A percentile compares a stretch with the other conserved stretches of the same genome.
phyloP scores from a whole-genome alignment of 2,329 filamentous ascomycete species.

The Sporothrix brunneoviolacea region DNA sequence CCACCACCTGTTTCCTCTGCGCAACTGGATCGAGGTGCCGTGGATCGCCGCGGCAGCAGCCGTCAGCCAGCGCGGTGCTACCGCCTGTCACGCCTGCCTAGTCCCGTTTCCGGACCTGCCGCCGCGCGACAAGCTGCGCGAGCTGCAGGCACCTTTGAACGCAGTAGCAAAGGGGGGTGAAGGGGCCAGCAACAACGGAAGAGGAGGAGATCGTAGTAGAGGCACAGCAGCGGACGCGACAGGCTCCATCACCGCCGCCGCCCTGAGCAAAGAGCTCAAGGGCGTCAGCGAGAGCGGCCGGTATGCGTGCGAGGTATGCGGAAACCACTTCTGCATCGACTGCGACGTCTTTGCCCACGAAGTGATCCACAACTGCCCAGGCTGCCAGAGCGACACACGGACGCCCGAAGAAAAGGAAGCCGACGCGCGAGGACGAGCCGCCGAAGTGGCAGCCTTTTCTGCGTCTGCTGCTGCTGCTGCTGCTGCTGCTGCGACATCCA shows the following conservation, averaged over 20 bases:
- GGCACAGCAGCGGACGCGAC: not conserved
- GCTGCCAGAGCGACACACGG: constrained; percentile 59
- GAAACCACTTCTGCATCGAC: constrained; percentile 92
- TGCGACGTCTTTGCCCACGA: constrained; percentile 95
- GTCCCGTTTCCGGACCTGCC: constrained; percentile 57
- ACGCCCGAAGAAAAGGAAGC: constrained; percentile 5
- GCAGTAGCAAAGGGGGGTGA: too few relatives aligned
- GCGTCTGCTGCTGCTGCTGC: not conserved
- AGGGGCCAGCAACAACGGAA: constrained; percentile 15
- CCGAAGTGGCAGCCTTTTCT: not conserved
- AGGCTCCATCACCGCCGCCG: not conserved
- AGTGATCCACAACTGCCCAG: constrained; percentile 90
- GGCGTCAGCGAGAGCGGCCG: constrained; percentile 78
- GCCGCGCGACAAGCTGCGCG: constrained; percentile 8
- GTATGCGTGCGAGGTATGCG: constrained; percentile 84
- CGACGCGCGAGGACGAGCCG: not conserved
- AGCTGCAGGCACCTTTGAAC: constrained; percentile 7
- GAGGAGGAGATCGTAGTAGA: constrained; percentile 9
- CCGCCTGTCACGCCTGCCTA: constrained; percentile 73
- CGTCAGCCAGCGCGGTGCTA: constrained; percentile 16
- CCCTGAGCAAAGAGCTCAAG: constrained; percentile 34
- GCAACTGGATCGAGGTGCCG: constrained; percentile 84
- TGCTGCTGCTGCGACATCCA: not conserved
- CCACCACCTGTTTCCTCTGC: constrained; percentile 83
- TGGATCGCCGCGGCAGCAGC: constrained; percentile 65